These are phyloP conservation scores for Phytophthora aleatoria DNA, from an alignment of 352 stramenopile species.

Conservation along the genomic window DNA sequence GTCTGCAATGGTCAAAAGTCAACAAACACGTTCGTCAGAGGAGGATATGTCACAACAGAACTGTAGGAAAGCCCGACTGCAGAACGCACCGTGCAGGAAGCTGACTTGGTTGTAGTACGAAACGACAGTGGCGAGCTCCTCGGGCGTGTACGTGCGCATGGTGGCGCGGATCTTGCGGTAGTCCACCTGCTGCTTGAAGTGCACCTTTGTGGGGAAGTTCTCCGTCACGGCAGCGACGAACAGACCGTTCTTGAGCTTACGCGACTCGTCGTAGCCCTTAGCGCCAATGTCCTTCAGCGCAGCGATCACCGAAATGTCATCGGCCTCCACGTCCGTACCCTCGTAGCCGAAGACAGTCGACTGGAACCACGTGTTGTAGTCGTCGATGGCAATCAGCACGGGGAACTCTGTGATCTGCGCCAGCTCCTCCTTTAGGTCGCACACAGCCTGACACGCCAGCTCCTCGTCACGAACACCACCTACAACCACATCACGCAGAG, in stretches of 20 bases:
- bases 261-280: constrained; percentile 60
- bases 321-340: constrained; percentile 66
- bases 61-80: neutral
- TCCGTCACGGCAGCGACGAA: constrained; percentile 84
- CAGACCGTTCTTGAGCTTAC: constrained; percentile 79
- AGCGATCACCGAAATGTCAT: constrained; percentile 85
- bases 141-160: constrained; percentile 79
- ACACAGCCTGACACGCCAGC: constrained; percentile 76
- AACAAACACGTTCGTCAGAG: neutral
- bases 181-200: constrained; percentile 86
- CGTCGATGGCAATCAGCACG: constrained; percentile 86
- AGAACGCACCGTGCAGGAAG: constrained; percentile 65
- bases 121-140: constrained; percentile 75
- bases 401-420: constrained; percentile 82
- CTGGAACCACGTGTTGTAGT: constrained; percentile 90
- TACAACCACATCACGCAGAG: constrained; percentile 79
- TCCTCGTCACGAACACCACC: constrained; percentile 84
- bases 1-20: constrained; percentile 39
- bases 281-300: constrained; percentile 71
- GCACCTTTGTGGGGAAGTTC: constrained; percentile 77
- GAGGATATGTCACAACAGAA: neutral
- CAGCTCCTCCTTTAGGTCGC: constrained; percentile 81
- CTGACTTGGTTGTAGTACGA: constrained; percentile 88
- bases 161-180: constrained; percentile 76
- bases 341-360: constrained; percentile 90